A percentile compares a stretch with the other conserved stretches of the same genome.
Conservation (phyloP, 2,329 filamentous ascomycete species). For the Herpotrichia juniperi region DNA sequence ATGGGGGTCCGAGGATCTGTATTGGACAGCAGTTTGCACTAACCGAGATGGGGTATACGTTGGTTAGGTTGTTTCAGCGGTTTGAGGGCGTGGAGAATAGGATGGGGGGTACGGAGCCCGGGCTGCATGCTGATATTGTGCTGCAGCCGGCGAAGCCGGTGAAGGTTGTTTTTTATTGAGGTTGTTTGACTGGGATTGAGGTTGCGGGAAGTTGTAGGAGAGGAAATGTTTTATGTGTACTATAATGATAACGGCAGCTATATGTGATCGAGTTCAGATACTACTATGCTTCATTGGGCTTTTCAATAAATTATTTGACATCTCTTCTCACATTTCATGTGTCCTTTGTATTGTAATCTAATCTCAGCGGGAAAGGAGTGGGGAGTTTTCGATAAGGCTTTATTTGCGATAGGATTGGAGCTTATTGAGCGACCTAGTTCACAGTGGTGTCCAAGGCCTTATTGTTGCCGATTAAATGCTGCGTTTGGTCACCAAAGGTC, state of each 20-base stretch:
- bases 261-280: too few species aligned
- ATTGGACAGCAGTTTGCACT: constrained; percentile 59
- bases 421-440: too few species aligned
- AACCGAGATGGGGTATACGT: constrained; percentile 57
- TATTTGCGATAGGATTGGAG: too few species aligned
- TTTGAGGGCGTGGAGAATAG: constrained; percentile 51
- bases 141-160: constrained; percentile 52
- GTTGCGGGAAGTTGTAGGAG: not conserved
- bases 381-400: too few species aligned
- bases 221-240: not conserved
- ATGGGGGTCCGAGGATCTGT: constrained; percentile 57
- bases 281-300: too few species aligned
- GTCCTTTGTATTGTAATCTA: too few species aligned
- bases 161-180: constrained; percentile 44
- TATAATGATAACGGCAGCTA: not conserved
- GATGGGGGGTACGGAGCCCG: constrained; percentile 43
- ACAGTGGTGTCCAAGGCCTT: too few species aligned
- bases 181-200: not conserved
- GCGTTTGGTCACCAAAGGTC: too few species aligned
- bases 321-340: too few species aligned
- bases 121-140: constrained; percentile 55
- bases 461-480: too few species aligned
- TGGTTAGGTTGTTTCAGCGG: constrained; percentile 53
- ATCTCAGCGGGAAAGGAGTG: too few species aligned
- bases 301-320: too few species aligned